Percentiles rank a stretch among this genome's conserved stretches.
These are phyloP conservation scores for Hypoxylon sp. DNA, from an alignment of 2,329 filamentous ascomycete species.

Conservation along the genomic window DNA sequence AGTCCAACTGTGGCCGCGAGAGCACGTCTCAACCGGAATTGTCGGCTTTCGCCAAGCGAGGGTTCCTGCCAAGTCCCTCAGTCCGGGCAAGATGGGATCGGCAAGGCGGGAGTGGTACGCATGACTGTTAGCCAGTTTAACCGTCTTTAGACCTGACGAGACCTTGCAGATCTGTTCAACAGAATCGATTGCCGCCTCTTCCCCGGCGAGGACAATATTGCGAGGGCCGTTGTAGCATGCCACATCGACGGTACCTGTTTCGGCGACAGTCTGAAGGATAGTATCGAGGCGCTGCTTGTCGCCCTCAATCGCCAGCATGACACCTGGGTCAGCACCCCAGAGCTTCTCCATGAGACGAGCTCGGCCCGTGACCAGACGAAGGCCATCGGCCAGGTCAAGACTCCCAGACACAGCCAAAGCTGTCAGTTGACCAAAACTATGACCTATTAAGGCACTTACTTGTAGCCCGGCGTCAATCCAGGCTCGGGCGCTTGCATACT, in stretches of 20 bases:
- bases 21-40: constrained; percentile 44
- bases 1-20: constrained; percentile 25
- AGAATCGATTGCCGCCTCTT: constrained; percentile 19
- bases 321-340: constrained; percentile 56
- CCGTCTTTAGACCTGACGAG: constrained; percentile 6
- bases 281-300: constrained; percentile 10
- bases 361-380: constrained; percentile 53
- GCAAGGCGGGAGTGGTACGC: constrained; percentile 48
- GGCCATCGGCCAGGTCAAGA: constrained; percentile 52
- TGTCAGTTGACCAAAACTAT: constrained; percentile 59
- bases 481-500: constrained; percentile 56
- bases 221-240: constrained; percentile 48
- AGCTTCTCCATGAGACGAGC: constrained; percentile 53
- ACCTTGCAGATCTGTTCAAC: constrained; percentile 31
- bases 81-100: constrained; percentile 37
- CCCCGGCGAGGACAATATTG: constrained; percentile 44
- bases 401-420: constrained; percentile 55
- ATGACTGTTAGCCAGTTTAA: constrained; percentile 44
- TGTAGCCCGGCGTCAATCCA: constrained; percentile 56
- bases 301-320: constrained; percentile 55
- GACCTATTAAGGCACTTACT: constrained; percentile 56
- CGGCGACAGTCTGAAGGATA: constrained; percentile 7
- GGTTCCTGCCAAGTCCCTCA: constrained; percentile 22
- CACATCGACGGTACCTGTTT: constrained; percentile 21
- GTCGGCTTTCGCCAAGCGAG: constrained; percentile 31